Evolutionary conservation across 2,329 filamentous ascomycete genomes (phyloP), one percentile per base, ranked within the genome.

Genomic region (Teratosphaeria gauchensis): DNA sequence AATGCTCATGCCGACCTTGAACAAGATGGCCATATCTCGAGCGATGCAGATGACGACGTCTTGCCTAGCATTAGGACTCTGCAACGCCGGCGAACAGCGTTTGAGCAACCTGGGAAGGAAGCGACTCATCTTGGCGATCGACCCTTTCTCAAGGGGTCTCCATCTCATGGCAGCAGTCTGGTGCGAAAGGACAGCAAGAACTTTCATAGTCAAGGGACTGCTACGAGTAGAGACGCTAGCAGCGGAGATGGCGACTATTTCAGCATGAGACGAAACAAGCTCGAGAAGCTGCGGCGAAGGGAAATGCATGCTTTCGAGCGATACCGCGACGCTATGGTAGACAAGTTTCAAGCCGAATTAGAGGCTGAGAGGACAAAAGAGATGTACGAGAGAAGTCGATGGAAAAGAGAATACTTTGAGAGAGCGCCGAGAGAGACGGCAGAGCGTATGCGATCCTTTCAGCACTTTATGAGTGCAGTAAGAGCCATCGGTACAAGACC

Each of bases 391-490:
- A 58, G 61, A n/a, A 64, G 66, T 5, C 68, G 66, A 52, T 70
- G 66, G 67, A 69, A 66, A 55, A 59, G 69, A 46, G 66, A 70
- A 56, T 69, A 72, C 58, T 67, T 69, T 51, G 67, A 71, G 54
- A 60, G 65, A 51, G 65, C 66, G 33, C 67, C 69, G n/a, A 57
- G 65, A 38, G 67, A 66, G 24, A 67, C 65, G 9, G 62, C 67
- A 9, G 66, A 70, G 54, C 66, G 69, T 19, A 58, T 72, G 46
- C 65, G 68, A 16, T 63, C 65, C 2, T 68, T 70, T 42, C 64
- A 66, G 56, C 61, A 65, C 16, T 64, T 67, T 58, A 68, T 68
- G 63, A 64, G 58, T 52, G 69, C 67, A 2, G 63, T 67, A 19
- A 62, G 63, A 48, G 64, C 68, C 1, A 68, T 71, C 42, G 62